Evolutionary conservation across 106 monocot species (phyloP).

Genomic region (Narthecium ossifragum): DNA sequence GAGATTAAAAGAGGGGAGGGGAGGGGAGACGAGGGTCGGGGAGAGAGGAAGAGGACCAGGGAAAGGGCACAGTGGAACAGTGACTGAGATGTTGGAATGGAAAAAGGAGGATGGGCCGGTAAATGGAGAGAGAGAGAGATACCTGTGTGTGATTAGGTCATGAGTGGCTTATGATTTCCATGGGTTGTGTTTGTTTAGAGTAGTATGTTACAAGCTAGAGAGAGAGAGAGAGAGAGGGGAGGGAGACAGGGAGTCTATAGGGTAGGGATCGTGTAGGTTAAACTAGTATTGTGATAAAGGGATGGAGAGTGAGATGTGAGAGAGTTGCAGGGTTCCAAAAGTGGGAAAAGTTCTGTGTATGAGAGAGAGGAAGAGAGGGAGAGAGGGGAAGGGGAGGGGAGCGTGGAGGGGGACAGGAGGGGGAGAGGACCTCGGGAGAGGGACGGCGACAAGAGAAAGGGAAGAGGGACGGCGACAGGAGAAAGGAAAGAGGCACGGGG

Average conservation of each 20-base stretch:
- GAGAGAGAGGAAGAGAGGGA: not conserved
- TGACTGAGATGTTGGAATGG: constrained; percentile 10
- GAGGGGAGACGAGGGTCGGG: not conserved
- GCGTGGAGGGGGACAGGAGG: too few relatives aligned
- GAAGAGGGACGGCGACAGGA: too few relatives aligned
- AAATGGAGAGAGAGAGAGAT: too few relatives aligned
- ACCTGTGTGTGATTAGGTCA: constrained; percentile 46
- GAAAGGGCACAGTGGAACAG: constrained; percentile 11
- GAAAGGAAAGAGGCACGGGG: too few relatives aligned
- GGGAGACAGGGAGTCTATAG: not conserved
- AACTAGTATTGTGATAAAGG: not conserved
- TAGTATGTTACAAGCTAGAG: not conserved
- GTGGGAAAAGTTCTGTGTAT: not conserved
- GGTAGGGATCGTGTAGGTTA: not conserved
- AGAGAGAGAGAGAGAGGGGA: not conserved
- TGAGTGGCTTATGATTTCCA: constrained; percentile 34
- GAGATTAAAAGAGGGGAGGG: too few relatives aligned
- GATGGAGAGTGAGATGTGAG: not conserved
- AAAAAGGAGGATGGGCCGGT: not conserved
- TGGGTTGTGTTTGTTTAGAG: too few relatives aligned
- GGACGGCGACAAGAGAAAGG: too few relatives aligned
- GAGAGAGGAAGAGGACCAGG: constrained; percentile 1
- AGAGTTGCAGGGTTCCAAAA: not conserved
- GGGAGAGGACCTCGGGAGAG: too few relatives aligned
- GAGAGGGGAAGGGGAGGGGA: too few relatives aligned